Evolutionary conservation across 2,329 filamentous ascomycete genomes (phyloP).

Genomic region (Ophiostoma novo-ulmi): DNA sequence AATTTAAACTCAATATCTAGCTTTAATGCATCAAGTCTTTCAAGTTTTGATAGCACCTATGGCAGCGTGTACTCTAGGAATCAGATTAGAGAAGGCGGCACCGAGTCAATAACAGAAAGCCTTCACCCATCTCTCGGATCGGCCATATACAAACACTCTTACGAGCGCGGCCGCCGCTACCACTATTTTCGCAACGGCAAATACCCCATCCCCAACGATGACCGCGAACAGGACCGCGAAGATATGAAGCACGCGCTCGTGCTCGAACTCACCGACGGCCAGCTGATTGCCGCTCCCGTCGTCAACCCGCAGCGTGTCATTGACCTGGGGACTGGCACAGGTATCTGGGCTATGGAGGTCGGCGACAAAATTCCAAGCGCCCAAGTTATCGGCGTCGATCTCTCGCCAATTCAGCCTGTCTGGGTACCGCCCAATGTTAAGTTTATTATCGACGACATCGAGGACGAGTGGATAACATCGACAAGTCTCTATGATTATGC

Average conservation of each 20-base stretch:
- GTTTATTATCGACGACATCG: conserved; percentile 59
- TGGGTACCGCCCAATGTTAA: conserved; percentile 55
- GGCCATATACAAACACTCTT: conserved; percentile 25
- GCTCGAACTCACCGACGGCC: conserved; percentile 41
- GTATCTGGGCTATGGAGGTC: conserved; percentile 41
- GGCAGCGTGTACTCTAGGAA: not conserved
- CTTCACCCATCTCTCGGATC: conserved; percentile 19
- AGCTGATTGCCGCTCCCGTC: conserved; percentile 40
- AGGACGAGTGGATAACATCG: conserved; percentile 52
- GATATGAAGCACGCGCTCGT: conserved; percentile 44
- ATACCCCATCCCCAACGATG: conserved; percentile 47
- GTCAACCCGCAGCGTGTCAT: conserved; percentile 41
- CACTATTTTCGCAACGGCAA: conserved; percentile 41
- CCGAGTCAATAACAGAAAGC: not conserved
- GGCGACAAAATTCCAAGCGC: conserved; percentile 41
- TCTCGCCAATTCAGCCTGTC: conserved; percentile 44
- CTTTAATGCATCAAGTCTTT: not conserved
- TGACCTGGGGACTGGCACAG: conserved; percentile 48
- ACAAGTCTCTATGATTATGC: conserved; percentile 51
- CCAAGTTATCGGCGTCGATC: conserved; percentile 40
- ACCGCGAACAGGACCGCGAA: conserved; percentile 43
- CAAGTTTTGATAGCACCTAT: not conserved
- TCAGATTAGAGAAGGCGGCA: not conserved
- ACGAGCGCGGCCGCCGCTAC: conserved; percentile 33
- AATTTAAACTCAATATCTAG: not conserved